A percentile compares a stretch with the other conserved stretches of the same genome.
These are phyloP conservation scores for Pseudopithomyces chartarum DNA, from an alignment of 2,329 filamentous ascomycete species.

Conservation along the genomic window DNA sequence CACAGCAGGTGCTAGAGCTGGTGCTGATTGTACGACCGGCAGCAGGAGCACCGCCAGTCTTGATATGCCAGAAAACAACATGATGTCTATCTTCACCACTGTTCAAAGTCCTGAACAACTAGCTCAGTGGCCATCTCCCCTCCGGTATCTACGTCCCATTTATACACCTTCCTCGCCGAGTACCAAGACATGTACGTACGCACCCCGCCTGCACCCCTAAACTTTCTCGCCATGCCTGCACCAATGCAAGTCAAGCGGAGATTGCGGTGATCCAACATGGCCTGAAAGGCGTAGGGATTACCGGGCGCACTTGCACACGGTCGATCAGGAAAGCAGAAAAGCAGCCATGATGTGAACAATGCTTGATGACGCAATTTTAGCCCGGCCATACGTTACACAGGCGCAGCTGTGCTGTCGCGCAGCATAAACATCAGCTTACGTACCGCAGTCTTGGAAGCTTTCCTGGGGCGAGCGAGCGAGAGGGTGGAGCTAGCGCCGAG, in stretches of 20 bases:
- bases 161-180: too few species aligned
- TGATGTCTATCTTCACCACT: too few species aligned
- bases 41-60: neutral
- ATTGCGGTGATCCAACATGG: neutral
- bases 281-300: neutral
- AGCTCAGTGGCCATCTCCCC: neutral
- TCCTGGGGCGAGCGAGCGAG: too few species aligned
- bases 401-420: neutral
- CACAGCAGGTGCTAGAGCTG: neutral
- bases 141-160: too few species aligned
- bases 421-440: too few species aligned
- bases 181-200: too few species aligned
- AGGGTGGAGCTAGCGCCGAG: too few species aligned
- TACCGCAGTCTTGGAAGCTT: too few species aligned
- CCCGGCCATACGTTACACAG: neutral
- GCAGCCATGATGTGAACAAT: neutral
- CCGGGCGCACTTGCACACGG: neutral
- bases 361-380: neutral
- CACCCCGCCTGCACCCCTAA: too few species aligned
- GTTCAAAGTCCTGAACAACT: too few species aligned
- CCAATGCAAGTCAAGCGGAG: too few species aligned
- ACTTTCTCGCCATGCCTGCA: too few species aligned
- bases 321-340: neutral
- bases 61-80: neutral
- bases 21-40: neutral